Percentiles rank a stretch among this genome's conserved stretches.
phyloP scores from a whole-genome alignment of 768 basidiomycete genomes.

The Kwoniella europaea region DNA sequence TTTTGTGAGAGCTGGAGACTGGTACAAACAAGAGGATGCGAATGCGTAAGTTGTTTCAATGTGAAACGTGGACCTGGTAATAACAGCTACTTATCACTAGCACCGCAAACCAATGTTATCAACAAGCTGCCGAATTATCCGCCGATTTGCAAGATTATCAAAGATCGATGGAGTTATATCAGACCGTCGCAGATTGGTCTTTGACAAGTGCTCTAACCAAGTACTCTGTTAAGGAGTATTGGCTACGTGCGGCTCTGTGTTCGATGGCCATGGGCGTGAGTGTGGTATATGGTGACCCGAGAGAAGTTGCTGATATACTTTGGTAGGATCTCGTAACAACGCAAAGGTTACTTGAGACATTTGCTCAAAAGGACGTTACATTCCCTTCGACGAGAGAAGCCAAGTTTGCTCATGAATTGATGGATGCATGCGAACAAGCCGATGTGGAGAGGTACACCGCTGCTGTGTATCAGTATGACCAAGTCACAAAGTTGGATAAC shows the following conservation, averaged over 20 bases:
- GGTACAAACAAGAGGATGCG: slow-evolving; percentile 98
- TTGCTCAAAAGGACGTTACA: slow-evolving; percentile 78
- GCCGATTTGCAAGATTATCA: slow-evolving; percentile 85
- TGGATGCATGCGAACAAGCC: slow-evolving; percentile 75
- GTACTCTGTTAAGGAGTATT: slow-evolving; percentile 98
- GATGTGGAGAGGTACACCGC: slow-evolving; percentile 77
- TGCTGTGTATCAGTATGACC: slow-evolving; percentile 89
- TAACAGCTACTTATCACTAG: slow-evolving; percentile 59
- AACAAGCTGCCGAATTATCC: slow-evolving; percentile 93
- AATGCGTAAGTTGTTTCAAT: slow-evolving; percentile 70
- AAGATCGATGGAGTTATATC: slow-evolving; percentile 83
- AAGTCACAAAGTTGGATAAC: slow-evolving; percentile 88
- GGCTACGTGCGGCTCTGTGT: slow-evolving; percentile 84
- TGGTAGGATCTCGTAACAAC: slow-evolving; percentile 81
- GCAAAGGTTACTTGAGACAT: slow-evolving; percentile 75
- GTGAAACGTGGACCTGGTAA: neutral
- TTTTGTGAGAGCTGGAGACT: slow-evolving; percentile 87
- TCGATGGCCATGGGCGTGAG: slow-evolving; percentile 83
- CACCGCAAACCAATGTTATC: slow-evolving; percentile 92
- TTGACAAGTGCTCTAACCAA: slow-evolving; percentile 84
- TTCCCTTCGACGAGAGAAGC: slow-evolving; percentile 89
- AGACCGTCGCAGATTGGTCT: slow-evolving; percentile 84
- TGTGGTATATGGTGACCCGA: slow-evolving; percentile 12
- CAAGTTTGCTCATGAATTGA: slow-evolving; percentile 78
- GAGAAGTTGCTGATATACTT: neutral